phyloP scores from a whole-genome alignment of 192 early-diverging fungal genomes.

The Cladochytrium replicatum region DNA sequence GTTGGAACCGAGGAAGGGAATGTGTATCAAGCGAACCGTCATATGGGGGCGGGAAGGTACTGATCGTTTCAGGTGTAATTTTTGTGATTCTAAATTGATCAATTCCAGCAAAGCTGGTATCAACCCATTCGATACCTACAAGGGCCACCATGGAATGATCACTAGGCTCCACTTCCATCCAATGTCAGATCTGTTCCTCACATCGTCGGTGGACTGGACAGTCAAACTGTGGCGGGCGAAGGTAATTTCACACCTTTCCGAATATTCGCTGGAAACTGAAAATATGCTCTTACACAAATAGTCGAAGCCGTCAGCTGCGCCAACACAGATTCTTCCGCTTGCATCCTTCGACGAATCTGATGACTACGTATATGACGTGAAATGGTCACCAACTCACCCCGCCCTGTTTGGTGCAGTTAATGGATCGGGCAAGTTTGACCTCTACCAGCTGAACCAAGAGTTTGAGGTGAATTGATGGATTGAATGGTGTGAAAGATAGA shows the following conservation, averaged over 20 bases:
- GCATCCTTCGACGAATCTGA: conserved; percentile 85
- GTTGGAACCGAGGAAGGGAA: conserved; percentile 94
- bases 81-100: neutral
- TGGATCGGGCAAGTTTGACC: conserved; percentile 76
- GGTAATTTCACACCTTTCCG: conserved; percentile 8
- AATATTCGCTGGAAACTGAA: neutral
- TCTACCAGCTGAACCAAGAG: conserved; percentile 91
- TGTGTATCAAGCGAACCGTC: conserved; percentile 90
- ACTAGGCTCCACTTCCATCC: conserved; percentile 92
- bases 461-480: conserved; percentile 50
- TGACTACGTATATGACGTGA: conserved; percentile 96
- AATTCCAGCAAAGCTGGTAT: conserved; percentile 83
- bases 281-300: neutral
- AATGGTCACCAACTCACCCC: conserved; percentile 96
- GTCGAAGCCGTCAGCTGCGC: conserved; percentile 2
- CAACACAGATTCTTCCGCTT: conserved; percentile 49
- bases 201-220: conserved; percentile 92
- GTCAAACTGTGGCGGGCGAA: conserved; percentile 85
- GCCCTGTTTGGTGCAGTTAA: conserved; percentile 87
- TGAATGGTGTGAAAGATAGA: neutral
- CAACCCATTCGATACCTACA: conserved; percentile 72
- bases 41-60: conserved; percentile 86
- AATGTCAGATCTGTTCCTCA: conserved; percentile 79
- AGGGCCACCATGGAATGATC: conserved; percentile 78
- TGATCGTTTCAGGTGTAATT: neutral